Base-by-base conservation (phyloP, 768 basidiomycete genomes). In the Fomitopsis serialis region DNA sequence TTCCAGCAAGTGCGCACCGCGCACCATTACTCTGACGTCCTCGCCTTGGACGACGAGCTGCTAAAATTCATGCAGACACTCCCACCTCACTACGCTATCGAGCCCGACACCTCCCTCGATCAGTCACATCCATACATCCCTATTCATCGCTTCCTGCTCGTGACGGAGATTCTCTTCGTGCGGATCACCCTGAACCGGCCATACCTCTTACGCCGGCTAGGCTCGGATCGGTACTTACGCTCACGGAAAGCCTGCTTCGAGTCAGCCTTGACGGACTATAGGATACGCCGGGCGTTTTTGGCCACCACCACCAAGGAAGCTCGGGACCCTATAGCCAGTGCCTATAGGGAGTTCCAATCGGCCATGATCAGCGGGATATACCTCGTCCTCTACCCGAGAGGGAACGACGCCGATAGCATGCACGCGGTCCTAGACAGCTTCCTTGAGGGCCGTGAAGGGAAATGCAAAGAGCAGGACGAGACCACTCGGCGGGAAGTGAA, bases 281-380 rank as follows among this genome's bases (percentile, higher is more conserved):
- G 84, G 59, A 82, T 93, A 55, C 82, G 90, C 47, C 78, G 81
- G 54, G 78, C 76, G 3, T 91, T 90, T 64, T 74, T 84, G 54
- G 76, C 82, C 54, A 69, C 73, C 23, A 75, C 82, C 53, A 75
- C 83, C 0, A 79, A 78, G 61, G 86, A 87, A 63, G 80, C 79
- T 13, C 79, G 78, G 22, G 81, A 81, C 60, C 85, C 87, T 45
- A 75, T 90, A 25, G 83, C 89, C 61, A 90, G 88, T 57, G 87
- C 87, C 7, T 92, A 92, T 63, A 76, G 90, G 52, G 90, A 92
- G 62, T 93, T 93, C 68, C 90, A 92, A 66, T 85, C 88, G 9
- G 87, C 89, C 10, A 90, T 94, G 89, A 87, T 93, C 50, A 85
- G 87, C 57, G 88, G 92, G 11, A 91, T 94, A 48, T 91, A 91